Conservation (phyloP, 2,329 filamentous ascomycete genomes). For the Didymella exigua region DNA sequence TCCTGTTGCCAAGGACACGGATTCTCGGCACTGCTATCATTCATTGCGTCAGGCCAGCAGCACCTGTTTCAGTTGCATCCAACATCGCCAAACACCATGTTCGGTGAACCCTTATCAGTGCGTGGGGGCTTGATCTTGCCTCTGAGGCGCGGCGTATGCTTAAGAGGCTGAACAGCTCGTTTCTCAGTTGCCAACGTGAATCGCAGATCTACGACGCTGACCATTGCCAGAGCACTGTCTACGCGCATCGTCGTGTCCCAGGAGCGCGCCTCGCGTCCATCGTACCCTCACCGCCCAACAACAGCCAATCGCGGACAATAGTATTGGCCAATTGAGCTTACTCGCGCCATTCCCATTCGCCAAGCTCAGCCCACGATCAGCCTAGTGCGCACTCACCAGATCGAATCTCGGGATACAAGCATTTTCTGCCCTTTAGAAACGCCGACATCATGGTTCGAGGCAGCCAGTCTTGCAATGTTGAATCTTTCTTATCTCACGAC, state of each 20-base stretch:
- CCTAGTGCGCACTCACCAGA: constrained; percentile 1
- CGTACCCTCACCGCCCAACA: background rate
- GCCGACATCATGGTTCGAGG: background rate
- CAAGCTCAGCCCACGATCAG: constrained; percentile 2
- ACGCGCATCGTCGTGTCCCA: background rate
- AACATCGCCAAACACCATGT: constrained; percentile 5
- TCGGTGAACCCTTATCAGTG: constrained; percentile 22
- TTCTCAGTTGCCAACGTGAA: constrained; percentile 3
- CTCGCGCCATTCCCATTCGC: constrained; percentile 5
- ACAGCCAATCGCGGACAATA: constrained; percentile 5
- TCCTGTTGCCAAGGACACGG: constrained; percentile 9
- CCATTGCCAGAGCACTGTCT: background rate
- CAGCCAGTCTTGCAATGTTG: background rate
- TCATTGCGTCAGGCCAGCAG: constrained; percentile 10
- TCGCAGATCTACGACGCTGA: constrained; percentile 1
- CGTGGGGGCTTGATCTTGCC: constrained; percentile 16
- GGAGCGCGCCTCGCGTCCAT: background rate
- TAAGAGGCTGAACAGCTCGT: constrained; percentile 19
- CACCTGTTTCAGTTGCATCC: constrained; percentile 22
- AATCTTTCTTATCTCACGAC: constrained; percentile 11
- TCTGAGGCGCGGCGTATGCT: constrained; percentile 6
- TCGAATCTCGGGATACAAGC: background rate
- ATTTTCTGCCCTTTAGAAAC: background rate
- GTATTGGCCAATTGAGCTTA: background rate
- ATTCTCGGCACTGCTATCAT: constrained; percentile 17